Evolutionary conservation across 164 flowering plant genomes (phyloP).

Genomic region (Houttuynia cordata): DNA sequence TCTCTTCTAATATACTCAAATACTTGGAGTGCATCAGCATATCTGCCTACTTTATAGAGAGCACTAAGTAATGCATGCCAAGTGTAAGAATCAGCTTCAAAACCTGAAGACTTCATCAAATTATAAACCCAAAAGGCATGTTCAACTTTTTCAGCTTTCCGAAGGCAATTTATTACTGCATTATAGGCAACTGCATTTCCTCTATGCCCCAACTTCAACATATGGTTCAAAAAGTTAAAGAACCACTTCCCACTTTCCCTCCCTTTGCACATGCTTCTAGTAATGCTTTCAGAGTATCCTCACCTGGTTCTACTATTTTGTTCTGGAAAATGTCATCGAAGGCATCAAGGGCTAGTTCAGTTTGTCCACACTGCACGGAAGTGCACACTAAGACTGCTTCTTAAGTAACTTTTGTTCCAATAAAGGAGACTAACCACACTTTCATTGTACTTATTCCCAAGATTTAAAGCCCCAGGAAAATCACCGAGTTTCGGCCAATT

Average conservation of each 20-base stretch:
- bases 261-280: slow-evolving; percentile 64
- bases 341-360: slow-evolving; percentile 72
- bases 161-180: slow-evolving; percentile 67
- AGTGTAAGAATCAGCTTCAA: slow-evolving; percentile 60
- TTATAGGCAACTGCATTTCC: slow-evolving; percentile 61
- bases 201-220: slow-evolving; percentile 38
- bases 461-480: no score
- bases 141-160: slow-evolving; percentile 57
- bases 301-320: slow-evolving; percentile 35
- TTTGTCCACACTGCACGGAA: slow-evolving; percentile 58
- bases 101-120: slow-evolving; percentile 40
- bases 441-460: no score
- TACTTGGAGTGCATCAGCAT: slow-evolving; percentile 54
- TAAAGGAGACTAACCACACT: no score
- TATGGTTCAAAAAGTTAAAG: slow-evolving; percentile 34
- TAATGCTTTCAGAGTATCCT: slow-evolving; percentile 58
- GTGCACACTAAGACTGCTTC: slow-evolving; percentile 44
- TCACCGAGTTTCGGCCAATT: no score
- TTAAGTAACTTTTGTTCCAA: slow-evolving; percentile 59
- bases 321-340: slow-evolving; percentile 58
- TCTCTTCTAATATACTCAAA: slow-evolving; percentile 44
- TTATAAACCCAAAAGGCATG: slow-evolving; percentile 44
- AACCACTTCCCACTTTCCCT: slow-evolving; percentile 63
- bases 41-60: slow-evolving; percentile 37
- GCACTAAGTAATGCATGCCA: slow-evolving; percentile 76